Evolutionary conservation across 495 filamentous ascomycete genomes (phyloP).

Genomic region (Neohortaea acidophila): DNA sequence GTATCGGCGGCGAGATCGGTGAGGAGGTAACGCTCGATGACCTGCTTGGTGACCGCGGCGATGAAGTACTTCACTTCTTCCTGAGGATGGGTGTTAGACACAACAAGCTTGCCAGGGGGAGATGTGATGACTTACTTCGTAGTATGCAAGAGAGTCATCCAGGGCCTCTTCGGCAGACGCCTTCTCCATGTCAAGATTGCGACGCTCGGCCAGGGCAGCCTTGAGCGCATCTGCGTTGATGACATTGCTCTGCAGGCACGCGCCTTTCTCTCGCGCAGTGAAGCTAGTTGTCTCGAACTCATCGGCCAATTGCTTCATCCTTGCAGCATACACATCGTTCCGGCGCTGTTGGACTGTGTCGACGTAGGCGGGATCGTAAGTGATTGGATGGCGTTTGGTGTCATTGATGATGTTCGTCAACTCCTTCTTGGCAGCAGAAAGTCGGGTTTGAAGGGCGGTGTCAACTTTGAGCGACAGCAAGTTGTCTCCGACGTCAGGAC

Average conservation of each 20-base stretch:
- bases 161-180: constrained; percentile 9
- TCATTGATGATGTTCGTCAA: constrained; percentile 4
- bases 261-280: constrained; percentile 6
- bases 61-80: constrained; percentile 25
- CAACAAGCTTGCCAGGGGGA: background rate
- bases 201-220: background rate
- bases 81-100: constrained; percentile 7
- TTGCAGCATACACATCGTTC: background rate
- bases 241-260: background rate
- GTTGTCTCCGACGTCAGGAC: constrained; percentile 12
- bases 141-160: constrained; percentile 12
- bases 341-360: constrained; percentile 4
- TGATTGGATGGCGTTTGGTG: constrained; percentile 10
- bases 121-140: constrained; percentile 14
- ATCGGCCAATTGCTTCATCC: background rate
- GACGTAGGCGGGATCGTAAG: constrained; percentile 8
- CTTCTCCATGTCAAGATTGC: constrained; percentile 14
- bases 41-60: constrained; percentile 20
- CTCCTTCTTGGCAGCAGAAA: constrained; percentile 6
- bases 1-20: constrained; percentile 13
- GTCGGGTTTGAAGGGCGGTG: background rate
- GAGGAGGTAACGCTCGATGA: constrained; percentile 26
- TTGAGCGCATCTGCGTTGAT: background rate
- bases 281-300: no score
- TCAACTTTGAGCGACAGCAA: constrained; percentile 10